Evolutionary conservation across 2,329 filamentous ascomycete genomes (phyloP).

Genomic region (Ceratocystis ficicola): DNA sequence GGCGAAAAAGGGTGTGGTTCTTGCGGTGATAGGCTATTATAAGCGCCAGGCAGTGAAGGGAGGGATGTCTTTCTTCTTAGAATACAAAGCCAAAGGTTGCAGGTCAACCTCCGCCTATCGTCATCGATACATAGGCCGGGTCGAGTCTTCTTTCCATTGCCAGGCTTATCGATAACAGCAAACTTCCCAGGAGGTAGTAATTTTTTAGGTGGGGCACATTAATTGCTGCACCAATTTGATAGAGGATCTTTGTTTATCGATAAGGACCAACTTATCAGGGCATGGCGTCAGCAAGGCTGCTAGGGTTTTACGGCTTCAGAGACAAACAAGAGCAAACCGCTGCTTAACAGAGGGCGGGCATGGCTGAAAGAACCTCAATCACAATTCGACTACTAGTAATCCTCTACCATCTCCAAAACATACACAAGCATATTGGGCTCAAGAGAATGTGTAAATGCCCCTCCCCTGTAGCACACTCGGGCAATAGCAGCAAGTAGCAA

Average conservation of each 20-base stretch:
- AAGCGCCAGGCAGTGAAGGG: not conserved
- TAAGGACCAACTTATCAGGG: not conserved
- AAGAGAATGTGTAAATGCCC: too few species aligned
- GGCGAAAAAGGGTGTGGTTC: constrained; percentile 28
- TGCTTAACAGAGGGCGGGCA: too few species aligned
- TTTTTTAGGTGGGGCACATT: constrained; percentile 12
- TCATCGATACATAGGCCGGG: constrained; percentile 1
- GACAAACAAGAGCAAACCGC: not conserved
- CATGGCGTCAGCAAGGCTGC: not conserved
- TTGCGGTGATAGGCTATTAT: not conserved
- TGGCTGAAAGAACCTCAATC: too few species aligned
- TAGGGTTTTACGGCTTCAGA: not conserved
- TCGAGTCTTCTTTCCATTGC: constrained; percentile 1
- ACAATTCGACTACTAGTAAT: too few species aligned
- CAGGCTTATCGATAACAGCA: constrained; percentile 9
- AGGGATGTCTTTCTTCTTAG: not conserved
- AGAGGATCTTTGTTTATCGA: not conserved
- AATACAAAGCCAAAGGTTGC: not conserved
- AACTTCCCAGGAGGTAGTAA: constrained; percentile 2
- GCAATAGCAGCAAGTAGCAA: too few species aligned
- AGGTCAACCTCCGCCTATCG: not conserved
- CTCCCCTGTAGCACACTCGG: too few species aligned
- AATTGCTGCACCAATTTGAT: not conserved
- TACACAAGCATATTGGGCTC: too few species aligned
- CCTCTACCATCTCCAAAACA: too few species aligned